Evolutionary conservation across 2,329 filamentous ascomycete species (phyloP).

Genomic region (Ophiosphaerella narmari): DNA sequence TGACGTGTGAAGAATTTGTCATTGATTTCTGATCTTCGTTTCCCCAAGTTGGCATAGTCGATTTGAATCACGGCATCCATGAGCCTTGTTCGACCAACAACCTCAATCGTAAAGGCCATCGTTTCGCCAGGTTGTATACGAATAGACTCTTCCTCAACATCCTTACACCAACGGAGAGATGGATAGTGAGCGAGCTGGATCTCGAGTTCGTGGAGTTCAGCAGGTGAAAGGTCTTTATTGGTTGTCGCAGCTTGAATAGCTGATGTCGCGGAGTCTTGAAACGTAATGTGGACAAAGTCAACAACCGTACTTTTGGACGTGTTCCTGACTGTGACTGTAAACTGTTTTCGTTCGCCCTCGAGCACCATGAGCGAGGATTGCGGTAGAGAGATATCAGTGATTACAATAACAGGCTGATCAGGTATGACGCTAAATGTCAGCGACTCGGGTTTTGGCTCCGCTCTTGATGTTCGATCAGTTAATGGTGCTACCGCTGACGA

Average conservation of each 20-base stretch:
- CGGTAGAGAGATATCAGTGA: constrained; percentile 76
- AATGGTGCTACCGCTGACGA: constrained; percentile 36
- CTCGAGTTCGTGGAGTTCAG: constrained; percentile 86
- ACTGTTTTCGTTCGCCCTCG: constrained; percentile 80
- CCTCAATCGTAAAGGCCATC: constrained; percentile 78
- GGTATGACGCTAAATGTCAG: constrained; percentile 76
- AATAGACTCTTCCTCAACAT: constrained; percentile 51
- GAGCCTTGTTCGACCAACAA: constrained; percentile 83
- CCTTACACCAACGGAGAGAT: constrained; percentile 59
- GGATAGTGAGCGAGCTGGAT: constrained; percentile 74
- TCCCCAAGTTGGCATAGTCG: constrained; percentile 83
- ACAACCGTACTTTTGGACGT: constrained; percentile 70
- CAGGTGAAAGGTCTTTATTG: constrained; percentile 75
- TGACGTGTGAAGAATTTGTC: constrained; percentile 84
- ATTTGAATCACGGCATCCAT: constrained; percentile 80
- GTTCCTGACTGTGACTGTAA: constrained; percentile 82
- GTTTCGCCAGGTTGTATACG: constrained; percentile 70
- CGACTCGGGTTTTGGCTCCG: constrained; percentile 43
- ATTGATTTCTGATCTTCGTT: constrained; percentile 67
- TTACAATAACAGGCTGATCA: constrained; percentile 74
- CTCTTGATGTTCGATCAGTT: constrained; percentile 20
- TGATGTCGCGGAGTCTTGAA: constrained; percentile 83
- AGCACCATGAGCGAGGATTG: constrained; percentile 91
- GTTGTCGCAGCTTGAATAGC: constrained; percentile 75
- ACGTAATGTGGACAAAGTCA: constrained; percentile 85